Conservation (phyloP, 805 yeast genomes). For the Citeromyces matritensis region DNA sequence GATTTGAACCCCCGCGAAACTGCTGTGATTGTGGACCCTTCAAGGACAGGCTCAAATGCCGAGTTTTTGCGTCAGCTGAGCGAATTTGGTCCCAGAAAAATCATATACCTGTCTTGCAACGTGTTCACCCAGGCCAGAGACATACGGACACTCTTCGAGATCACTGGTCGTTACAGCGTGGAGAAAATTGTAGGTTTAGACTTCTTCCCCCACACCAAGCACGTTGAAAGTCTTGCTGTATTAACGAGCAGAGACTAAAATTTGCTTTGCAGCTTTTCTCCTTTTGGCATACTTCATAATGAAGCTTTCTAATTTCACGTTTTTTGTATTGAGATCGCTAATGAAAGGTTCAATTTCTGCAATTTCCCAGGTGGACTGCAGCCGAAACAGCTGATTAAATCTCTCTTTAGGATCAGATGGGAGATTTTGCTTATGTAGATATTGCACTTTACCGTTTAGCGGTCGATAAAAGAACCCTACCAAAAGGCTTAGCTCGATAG, state of each 20-base stretch:
- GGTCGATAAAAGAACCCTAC: constrained; percentile 42
- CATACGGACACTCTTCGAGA: constrained; percentile 12
- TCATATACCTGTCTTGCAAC: constrained; percentile 27
- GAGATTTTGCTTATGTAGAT: constrained; percentile 31
- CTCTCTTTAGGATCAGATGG: constrained; percentile 32
- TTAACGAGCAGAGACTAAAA: constrained; percentile 6
- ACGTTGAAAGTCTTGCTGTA: constrained; percentile 22
- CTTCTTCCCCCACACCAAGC: constrained; percentile 42
- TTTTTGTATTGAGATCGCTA: constrained; percentile 37
- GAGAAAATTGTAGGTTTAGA: constrained; percentile 21
- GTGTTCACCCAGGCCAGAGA: constrained; percentile 30
- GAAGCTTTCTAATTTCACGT: constrained; percentile 38
- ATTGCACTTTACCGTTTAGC: constrained; percentile 27
- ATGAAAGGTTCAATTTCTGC: constrained; percentile 51
- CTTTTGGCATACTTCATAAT: constrained; percentile 49
- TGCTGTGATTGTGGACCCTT: constrained; percentile 27
- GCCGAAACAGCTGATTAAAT: constrained; percentile 32
- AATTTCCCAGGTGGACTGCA: constrained; percentile 47
- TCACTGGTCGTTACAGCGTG: constrained; percentile 8
- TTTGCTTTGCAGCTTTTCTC: constrained; percentile 25
- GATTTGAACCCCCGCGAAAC: constrained; percentile 7
- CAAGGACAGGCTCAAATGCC: constrained; percentile 23
- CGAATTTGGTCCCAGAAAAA: constrained; percentile 19
- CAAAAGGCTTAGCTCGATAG: constrained; percentile 37
- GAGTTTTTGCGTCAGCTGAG: constrained; percentile 19